Conservation (phyloP, 139 green algal species). For the Ostreobium quekettii region DNA sequence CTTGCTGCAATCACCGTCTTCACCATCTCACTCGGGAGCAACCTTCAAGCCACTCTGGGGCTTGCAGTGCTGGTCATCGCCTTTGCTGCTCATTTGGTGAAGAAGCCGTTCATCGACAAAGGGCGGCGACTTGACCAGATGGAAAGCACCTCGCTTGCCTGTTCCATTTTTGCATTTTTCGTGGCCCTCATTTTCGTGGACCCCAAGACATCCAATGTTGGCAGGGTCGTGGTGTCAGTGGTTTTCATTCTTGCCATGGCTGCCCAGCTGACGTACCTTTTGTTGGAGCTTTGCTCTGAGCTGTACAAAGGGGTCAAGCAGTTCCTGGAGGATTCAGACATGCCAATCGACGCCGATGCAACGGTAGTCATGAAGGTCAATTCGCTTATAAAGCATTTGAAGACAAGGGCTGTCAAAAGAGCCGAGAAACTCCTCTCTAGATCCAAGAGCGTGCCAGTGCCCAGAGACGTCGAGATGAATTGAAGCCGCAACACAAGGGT, state of each 20-base stretch:
- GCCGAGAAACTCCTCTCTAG: too few species aligned
- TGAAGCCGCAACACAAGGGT: too few species aligned
- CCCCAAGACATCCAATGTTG: background rate
- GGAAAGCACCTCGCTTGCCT: conserved; percentile 4
- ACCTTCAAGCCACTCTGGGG: conserved; percentile 10
- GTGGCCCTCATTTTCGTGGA: conserved; percentile 7
- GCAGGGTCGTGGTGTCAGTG: background rate
- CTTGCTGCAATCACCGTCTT: conserved; percentile 6
- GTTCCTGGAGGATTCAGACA: too few species aligned
- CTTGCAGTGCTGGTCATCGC: conserved; percentile 4
- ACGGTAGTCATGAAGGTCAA: too few species aligned
- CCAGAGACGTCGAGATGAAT: too few species aligned
- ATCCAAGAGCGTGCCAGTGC: too few species aligned
- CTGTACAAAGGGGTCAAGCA: too few species aligned
- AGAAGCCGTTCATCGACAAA: background rate
- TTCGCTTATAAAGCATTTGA: too few species aligned
- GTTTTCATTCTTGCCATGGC: background rate
- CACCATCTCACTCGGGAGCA: conserved; percentile 4
- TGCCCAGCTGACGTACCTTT: too few species aligned
- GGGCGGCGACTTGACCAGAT: background rate
- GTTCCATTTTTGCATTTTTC: conserved; percentile 3
- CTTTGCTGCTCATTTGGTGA: conserved; percentile 1
- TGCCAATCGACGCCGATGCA: too few species aligned
- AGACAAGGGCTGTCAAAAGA: too few species aligned
- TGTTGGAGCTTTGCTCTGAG: too few species aligned